phyloP scores from a whole-genome alignment of 352 stramenopile genomes.

The Peronospora destructor region DNA sequence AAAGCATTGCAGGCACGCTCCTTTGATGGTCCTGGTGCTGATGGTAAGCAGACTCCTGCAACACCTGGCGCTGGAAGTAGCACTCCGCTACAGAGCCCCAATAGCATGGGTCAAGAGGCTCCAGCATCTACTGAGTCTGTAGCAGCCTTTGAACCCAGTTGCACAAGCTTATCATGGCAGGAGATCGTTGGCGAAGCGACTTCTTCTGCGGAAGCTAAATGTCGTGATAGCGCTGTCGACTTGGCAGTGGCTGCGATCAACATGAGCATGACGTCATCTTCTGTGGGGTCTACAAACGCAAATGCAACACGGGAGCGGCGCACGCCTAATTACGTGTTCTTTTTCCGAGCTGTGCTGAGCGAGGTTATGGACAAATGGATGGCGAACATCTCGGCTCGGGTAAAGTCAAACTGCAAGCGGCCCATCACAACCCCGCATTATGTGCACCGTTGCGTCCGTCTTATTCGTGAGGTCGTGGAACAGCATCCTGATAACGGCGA shows the following conservation, averaged over 20 bases:
- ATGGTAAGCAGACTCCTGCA: slow-evolving; percentile 33
- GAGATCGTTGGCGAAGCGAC: slow-evolving; percentile 61
- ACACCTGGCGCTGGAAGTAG: slow-evolving; percentile 34
- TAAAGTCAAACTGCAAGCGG: slow-evolving; percentile 64
- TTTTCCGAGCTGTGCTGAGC: slow-evolving; percentile 72
- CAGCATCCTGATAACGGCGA: slow-evolving; percentile 78
- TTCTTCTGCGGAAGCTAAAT: slow-evolving; percentile 46
- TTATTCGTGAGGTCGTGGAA: slow-evolving; percentile 79
- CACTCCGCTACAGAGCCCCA: slow-evolving; percentile 63
- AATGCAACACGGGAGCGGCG: slow-evolving; percentile 71
- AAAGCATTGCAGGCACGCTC: slow-evolving; percentile 65
- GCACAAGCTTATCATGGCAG: slow-evolving; percentile 59
- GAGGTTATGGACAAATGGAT: slow-evolving; percentile 89
- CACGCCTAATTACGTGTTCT: slow-evolving; percentile 83
- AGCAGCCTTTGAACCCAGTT: slow-evolving; percentile 44
- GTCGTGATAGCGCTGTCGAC: slow-evolving; percentile 61
- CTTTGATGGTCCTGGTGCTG: slow-evolving; percentile 42
- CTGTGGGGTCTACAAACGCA: slow-evolving; percentile 58
- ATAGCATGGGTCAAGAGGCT: slow-evolving; percentile 37
- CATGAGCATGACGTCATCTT: slow-evolving; percentile 70
- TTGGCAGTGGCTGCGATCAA: slow-evolving; percentile 70
- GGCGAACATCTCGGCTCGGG: slow-evolving; percentile 53
- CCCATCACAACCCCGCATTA: slow-evolving; percentile 81
- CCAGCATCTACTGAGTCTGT: slow-evolving; percentile 23
- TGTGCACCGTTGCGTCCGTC: slow-evolving; percentile 73